These are phyloP conservation scores for Tetraselmis chui DNA, from an alignment of 139 green algal species.

Conservation along the genomic window DNA sequence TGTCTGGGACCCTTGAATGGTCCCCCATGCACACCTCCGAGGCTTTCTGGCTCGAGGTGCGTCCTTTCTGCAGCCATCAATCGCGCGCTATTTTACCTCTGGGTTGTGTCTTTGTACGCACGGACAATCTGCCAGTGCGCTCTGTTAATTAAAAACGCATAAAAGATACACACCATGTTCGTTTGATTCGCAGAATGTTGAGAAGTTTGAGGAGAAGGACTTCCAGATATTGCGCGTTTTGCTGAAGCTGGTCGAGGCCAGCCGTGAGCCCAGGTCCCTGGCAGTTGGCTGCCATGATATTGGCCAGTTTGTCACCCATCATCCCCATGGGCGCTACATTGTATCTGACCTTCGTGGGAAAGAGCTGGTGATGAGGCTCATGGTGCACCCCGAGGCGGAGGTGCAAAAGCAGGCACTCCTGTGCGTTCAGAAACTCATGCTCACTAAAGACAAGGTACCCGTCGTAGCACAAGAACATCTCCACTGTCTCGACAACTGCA, in stretches of 20 bases:
- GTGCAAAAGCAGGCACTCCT: slow-evolving; percentile 91
- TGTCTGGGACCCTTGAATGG: slow-evolving; percentile 78
- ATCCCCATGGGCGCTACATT: slow-evolving; percentile 68
- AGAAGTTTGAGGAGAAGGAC: slow-evolving; percentile 86
- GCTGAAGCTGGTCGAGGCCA: slow-evolving; percentile 80
- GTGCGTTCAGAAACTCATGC: slow-evolving; percentile 89
- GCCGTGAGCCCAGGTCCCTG: slow-evolving; percentile 68
- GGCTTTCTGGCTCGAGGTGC: slow-evolving; percentile 43
- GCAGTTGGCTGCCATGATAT: slow-evolving; percentile 87
- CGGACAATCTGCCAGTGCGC: no score
- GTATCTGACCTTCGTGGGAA: slow-evolving; percentile 82
- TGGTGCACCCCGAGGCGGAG: slow-evolving; percentile 80
- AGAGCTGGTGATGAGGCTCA: slow-evolving; percentile 87
- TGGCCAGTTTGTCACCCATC: slow-evolving; percentile 76
- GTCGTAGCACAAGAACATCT: neutral
- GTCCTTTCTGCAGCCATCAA: neutral
- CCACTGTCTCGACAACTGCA: no score
- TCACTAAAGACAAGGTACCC: slow-evolving; percentile 70
- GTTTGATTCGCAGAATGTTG: slow-evolving; percentile 58
- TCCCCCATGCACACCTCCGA: slow-evolving; percentile 75
- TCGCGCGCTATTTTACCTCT: no score
- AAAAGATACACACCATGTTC: no score
- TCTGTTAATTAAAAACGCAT: no score
- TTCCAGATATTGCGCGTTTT: slow-evolving; percentile 84
- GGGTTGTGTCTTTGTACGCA: no score